phyloP scores from a whole-genome alignment of 352 stramenopile genomes.

The Blastocystis sp. region DNA sequence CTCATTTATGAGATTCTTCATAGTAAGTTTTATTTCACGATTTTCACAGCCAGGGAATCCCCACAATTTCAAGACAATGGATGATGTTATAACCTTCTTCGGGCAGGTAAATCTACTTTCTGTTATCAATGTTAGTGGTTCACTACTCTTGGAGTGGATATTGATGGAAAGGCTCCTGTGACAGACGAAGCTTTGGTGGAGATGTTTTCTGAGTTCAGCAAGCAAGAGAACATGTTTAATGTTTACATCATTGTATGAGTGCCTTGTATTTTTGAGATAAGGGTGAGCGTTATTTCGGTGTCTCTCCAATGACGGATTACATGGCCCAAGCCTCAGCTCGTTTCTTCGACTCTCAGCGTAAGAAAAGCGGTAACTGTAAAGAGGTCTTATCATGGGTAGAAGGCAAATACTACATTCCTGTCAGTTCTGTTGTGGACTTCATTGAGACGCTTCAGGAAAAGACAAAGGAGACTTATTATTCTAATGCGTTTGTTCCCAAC shows the following conservation, averaged over 20 bases:
- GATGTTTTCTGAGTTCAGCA: slow-evolving; percentile 52
- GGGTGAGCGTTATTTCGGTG: slow-evolving; percentile 48
- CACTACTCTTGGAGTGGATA: slow-evolving; percentile 25
- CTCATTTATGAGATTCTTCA: slow-evolving; percentile 37
- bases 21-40: not conserved
- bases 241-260: slow-evolving; percentile 28
- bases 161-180: slow-evolving; percentile 23
- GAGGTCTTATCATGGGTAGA: not conserved
- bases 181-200: not conserved
- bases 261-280: not conserved
- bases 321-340: not conserved
- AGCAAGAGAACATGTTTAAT: slow-evolving; percentile 58
- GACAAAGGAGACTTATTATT: slow-evolving; percentile 28
- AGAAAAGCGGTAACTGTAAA: not conserved
- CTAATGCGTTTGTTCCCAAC: slow-evolving; percentile 18
- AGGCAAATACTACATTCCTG: not conserved
- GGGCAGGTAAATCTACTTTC: not conserved
- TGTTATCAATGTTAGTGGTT: slow-evolving; percentile 1
- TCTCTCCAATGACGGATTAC: slow-evolving; percentile 47
- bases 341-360: slow-evolving; percentile 29
- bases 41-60: slow-evolving; percentile 35
- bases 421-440: not conserved
- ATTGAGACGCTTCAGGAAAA: slow-evolving; percentile 20
- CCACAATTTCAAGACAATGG: slow-evolving; percentile 43
- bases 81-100: slow-evolving; percentile 50